Percentiles rank a stretch among this genome's conserved stretches.
phyloP scores from a whole-genome alignment of 768 basidiomycete genomes.

The Leccinellum albellum region DNA sequence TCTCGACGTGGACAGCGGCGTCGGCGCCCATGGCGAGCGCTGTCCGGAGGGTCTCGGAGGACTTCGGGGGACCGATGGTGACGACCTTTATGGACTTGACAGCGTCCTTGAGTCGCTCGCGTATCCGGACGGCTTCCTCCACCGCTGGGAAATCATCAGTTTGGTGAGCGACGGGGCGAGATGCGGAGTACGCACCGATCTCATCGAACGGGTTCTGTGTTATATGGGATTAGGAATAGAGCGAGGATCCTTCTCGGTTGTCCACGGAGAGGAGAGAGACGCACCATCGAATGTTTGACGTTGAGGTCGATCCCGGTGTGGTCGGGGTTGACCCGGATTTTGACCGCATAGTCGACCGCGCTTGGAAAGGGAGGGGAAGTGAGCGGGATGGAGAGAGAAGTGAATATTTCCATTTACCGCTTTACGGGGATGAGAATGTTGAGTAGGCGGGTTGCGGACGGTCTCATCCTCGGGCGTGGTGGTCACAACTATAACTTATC shows the following conservation, averaged over 20 bases:
- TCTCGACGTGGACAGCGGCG: conserved; percentile 84
- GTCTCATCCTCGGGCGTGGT: conserved; percentile 54
- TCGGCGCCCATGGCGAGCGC: conserved; percentile 99
- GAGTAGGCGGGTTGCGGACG: conserved; percentile 65
- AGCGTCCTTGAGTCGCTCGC: conserved; percentile 71
- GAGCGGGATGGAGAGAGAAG: neutral
- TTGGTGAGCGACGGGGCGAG: neutral
- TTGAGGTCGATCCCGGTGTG: conserved; percentile 95
- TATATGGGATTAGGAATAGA: neutral
- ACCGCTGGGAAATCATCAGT: conserved; percentile 56
- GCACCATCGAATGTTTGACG: conserved; percentile 98
- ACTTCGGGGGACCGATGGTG: conserved; percentile 91
- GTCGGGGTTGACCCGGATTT: conserved; percentile 93
- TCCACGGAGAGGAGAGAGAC: conserved; percentile 17
- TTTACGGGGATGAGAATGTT: conserved; percentile 95
- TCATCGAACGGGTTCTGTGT: conserved; percentile 96
- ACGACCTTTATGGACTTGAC: conserved; percentile 88
- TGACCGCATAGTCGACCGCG: conserved; percentile 95
- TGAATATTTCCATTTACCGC: conserved; percentile 43
- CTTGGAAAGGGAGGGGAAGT: conserved; percentile 36
- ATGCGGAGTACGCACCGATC: conserved; percentile 61
- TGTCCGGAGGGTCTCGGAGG: conserved; percentile 86
- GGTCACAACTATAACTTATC: neutral
- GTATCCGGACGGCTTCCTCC: conserved; percentile 94
- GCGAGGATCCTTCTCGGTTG: neutral